Evolutionary conservation across 2,329 filamentous ascomycete species (phyloP).

Genomic region (Fusarium scirpi): DNA sequence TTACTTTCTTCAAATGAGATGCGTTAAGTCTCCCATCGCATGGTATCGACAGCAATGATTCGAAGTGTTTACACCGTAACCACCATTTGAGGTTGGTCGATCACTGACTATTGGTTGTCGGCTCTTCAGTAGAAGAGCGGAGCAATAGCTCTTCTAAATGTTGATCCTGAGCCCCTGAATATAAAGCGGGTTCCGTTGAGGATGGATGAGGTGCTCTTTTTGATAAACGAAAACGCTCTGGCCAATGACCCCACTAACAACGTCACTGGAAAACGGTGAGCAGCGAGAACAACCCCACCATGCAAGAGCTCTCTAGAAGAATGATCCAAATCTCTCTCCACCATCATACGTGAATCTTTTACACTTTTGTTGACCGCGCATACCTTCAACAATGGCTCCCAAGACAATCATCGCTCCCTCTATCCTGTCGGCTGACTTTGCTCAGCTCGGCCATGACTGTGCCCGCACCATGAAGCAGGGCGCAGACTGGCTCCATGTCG

Average conservation of each 20-base stretch:
- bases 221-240: slow-evolving; percentile 1
- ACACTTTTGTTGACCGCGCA: slow-evolving; percentile 12
- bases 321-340: slow-evolving; percentile 34
- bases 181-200: slow-evolving; percentile 19
- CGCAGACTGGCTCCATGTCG: slow-evolving; percentile 93
- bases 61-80: not conserved
- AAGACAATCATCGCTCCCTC: slow-evolving; percentile 96
- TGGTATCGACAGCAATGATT: not conserved
- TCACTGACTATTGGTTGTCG: slow-evolving; percentile 3
- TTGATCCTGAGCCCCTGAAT: not conserved
- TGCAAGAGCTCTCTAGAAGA: slow-evolving; percentile 4
- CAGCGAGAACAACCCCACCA: slow-evolving; percentile 33
- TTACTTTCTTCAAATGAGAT: not conserved
- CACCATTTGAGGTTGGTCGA: not conserved
- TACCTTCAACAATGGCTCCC: slow-evolving; percentile 75
- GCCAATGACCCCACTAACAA: slow-evolving; percentile 38
- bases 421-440: slow-evolving; percentile 98
- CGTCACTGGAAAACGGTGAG: slow-evolving; percentile 36
- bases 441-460: slow-evolving; percentile 86
- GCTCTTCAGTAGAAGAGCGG: not conserved
- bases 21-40: not conserved
- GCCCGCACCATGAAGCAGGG: slow-evolving; percentile 85
- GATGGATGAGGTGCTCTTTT: slow-evolving; percentile 4
- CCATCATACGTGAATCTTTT: slow-evolving; percentile 29
- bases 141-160: not conserved